Conservation (phyloP, 345 rosid genomes). For the Hibiscus trionum region DNA sequence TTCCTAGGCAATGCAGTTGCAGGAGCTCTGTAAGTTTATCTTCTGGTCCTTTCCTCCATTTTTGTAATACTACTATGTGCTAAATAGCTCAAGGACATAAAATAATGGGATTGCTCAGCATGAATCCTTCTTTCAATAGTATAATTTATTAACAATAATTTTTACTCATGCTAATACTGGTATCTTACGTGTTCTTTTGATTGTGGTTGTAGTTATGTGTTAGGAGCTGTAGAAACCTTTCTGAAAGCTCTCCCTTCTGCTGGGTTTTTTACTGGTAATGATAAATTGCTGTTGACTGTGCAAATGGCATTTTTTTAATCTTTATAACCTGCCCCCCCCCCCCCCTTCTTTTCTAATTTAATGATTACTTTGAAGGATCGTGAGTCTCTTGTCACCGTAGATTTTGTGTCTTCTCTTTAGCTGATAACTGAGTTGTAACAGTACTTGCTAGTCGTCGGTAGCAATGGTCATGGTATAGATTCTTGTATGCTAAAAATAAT, state of each 20-base stretch:
- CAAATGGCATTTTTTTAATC: neutral
- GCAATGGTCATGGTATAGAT: neutral
- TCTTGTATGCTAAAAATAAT: neutral
- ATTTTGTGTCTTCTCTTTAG: neutral
- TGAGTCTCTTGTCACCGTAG: neutral
- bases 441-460: neutral
- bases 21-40: slow-evolving; percentile 88
- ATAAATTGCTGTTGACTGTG: slow-evolving; percentile 2
- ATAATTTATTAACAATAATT: neutral
- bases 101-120: neutral
- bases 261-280: slow-evolving; percentile 82
- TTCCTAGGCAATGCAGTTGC: slow-evolving; percentile 99
- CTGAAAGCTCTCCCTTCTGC: slow-evolving; percentile 95
- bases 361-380: neutral
- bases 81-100: neutral
- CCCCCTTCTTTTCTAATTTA: neutral
- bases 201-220: slow-evolving; percentile 60
- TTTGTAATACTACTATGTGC: neutral
- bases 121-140: neutral
- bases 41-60: slow-evolving; percentile 7
- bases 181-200: slow-evolving; percentile 9
- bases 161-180: neutral
- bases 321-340: neutral
- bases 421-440: neutral
- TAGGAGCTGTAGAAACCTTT: slow-evolving; percentile 99